phyloP scores from a whole-genome alignment of 768 basidiomycete species.

The Lyophyllum shimeji region DNA sequence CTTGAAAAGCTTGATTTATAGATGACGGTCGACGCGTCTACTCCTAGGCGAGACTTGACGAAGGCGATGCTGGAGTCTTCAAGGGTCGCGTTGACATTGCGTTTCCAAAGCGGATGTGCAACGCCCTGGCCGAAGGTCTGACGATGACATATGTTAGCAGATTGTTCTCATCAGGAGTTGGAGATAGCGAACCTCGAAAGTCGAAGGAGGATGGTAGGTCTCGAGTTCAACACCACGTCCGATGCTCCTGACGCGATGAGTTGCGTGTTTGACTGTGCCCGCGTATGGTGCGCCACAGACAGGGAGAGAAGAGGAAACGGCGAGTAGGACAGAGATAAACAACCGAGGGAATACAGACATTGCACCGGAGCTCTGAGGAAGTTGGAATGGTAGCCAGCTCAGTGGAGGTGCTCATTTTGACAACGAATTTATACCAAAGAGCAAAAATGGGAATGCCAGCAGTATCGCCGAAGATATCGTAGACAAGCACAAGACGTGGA shows the following conservation, averaged over 20 bases:
- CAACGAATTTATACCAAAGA: conserved; percentile 2
- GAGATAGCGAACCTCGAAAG: conserved; percentile 10
- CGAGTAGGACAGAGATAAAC: conserved; percentile 3
- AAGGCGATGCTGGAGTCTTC: conserved; percentile 16
- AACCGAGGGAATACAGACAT: conserved; percentile 3
- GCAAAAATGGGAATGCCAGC: neutral
- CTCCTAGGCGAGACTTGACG: conserved; percentile 11
- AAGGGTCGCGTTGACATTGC: conserved; percentile 8
- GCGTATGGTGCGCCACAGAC: conserved; percentile 1
- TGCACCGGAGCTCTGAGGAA: neutral
- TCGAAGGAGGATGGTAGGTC: conserved; percentile 15
- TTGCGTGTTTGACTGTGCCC: conserved; percentile 1
- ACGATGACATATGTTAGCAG: neutral
- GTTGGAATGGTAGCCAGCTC: neutral
- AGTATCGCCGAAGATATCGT: conserved; percentile 10
- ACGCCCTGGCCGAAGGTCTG: conserved; percentile 18
- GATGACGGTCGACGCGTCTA: conserved; percentile 17
- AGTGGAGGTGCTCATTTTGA: neutral
- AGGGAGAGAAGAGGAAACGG: neutral
- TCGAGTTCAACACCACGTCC: conserved; percentile 13
- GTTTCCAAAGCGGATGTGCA: conserved; percentile 12
- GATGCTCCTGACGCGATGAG: conserved; percentile 12
- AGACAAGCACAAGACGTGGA: conserved; percentile 3
- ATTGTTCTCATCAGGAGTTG: neutral
- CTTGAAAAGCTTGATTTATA: conserved; percentile 22